A percentile compares a stretch with the other conserved stretches of the same genome.
Conservation (phyloP, 2,329 filamentous ascomycete genomes). For the Exophiala alcalophila region DNA sequence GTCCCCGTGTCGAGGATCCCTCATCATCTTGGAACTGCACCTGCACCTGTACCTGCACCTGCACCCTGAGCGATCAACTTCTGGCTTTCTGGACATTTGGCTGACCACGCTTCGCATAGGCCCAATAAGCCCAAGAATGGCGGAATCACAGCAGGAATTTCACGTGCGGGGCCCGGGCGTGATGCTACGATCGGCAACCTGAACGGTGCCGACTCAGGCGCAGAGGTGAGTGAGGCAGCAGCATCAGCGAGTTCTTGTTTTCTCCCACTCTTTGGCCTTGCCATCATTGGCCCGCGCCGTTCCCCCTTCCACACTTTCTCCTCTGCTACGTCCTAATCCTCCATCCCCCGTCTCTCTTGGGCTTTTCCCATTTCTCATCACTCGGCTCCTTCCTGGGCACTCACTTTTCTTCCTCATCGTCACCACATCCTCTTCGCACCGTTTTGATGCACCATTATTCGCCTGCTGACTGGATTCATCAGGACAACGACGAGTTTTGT, state of each 20-base stretch:
- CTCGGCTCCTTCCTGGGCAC: conserved; percentile 1
- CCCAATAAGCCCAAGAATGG: conserved; percentile 31
- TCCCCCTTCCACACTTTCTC: conserved; percentile 2
- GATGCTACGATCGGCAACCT: conserved; percentile 20
- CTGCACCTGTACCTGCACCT: too few species aligned
- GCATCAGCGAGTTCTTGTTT: conserved; percentile 13
- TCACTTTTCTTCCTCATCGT: background rate
- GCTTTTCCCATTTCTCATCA: conserved; percentile 5
- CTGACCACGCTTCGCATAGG: conserved; percentile 20
- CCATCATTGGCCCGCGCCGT: conserved; percentile 17
- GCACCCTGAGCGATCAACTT: too few species aligned
- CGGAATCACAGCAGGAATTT: conserved; percentile 29
- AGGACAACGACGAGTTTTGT: conserved; percentile 88
- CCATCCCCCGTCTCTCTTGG: background rate
- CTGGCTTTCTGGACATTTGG: conserved; percentile 1
- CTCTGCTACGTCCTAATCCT: conserved; percentile 7
- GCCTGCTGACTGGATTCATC: conserved; percentile 20
- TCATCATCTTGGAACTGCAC: too few species aligned
- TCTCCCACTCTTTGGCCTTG: conserved; percentile 10
- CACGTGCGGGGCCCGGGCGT: conserved; percentile 30
- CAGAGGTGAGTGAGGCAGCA: conserved; percentile 49
- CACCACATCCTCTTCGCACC: background rate
- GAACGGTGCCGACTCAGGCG: conserved; percentile 34
- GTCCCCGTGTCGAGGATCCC: too few species aligned
- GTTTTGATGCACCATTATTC: conserved; percentile 20